Conservation (phyloP, 2,329 filamentous ascomycete genomes). For the Monilinia fructicola region DNA sequence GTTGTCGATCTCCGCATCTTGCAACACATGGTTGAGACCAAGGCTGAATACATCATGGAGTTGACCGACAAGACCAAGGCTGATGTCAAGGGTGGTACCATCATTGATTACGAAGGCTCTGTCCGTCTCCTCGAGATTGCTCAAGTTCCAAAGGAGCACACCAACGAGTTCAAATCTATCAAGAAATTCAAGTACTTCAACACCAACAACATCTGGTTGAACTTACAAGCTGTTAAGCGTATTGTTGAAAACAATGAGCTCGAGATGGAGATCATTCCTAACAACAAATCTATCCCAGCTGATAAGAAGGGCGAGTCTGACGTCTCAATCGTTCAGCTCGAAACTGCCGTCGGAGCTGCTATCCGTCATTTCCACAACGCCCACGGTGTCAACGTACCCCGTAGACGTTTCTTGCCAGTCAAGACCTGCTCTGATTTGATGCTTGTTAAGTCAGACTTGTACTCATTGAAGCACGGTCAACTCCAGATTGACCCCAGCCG, state of each 20-base stretch:
- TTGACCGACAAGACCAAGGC: slow-evolving; percentile 99
- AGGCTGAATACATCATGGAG: slow-evolving; percentile 99
- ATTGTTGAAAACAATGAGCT: slow-evolving; percentile 98
- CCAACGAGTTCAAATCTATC: slow-evolving; percentile 99
- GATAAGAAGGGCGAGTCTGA: slow-evolving; percentile 99
- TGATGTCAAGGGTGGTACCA: slow-evolving; percentile 99
- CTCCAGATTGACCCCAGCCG: slow-evolving; percentile 94
- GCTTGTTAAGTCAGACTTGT: slow-evolving; percentile 99
- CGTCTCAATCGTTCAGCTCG: slow-evolving; percentile 94
- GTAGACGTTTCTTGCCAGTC: slow-evolving; percentile 96
- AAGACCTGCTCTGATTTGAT: slow-evolving; percentile 99
- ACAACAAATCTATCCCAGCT: slow-evolving; percentile 96
- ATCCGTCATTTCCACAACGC: slow-evolving; percentile 99
- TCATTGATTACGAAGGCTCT: slow-evolving; percentile 98
- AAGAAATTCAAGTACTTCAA: slow-evolving; percentile 99
- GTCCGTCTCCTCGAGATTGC: slow-evolving; percentile 97
- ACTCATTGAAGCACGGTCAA: slow-evolving; percentile 98
- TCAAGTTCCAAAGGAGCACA: slow-evolving; percentile 98
- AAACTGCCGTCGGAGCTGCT: slow-evolving; percentile 96
- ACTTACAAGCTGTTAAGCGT: slow-evolving; percentile 94
- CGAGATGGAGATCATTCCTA: slow-evolving; percentile 99
- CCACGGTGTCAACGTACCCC: slow-evolving; percentile 97
- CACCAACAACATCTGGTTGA: slow-evolving; percentile 99
- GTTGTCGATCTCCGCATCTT: slow-evolving; percentile 97
- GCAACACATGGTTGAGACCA: slow-evolving; percentile 98